phyloP scores from a whole-genome alignment of 78 protist species.

The Isochrysis galbana region DNA sequence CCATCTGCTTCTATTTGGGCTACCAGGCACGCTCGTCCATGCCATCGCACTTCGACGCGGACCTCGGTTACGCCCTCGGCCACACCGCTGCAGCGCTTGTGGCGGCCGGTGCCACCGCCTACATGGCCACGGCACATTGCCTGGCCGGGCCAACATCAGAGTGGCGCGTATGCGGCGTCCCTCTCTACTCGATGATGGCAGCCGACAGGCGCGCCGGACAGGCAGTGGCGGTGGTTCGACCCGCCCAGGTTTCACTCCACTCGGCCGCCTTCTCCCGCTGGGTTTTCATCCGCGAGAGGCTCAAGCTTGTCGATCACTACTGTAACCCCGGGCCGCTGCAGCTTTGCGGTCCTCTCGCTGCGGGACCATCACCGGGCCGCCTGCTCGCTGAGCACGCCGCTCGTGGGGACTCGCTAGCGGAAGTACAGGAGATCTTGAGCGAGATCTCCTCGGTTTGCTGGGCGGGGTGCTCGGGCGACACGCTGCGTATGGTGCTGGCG shows the following conservation, averaged over 20 bases:
- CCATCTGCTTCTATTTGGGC: not conserved
- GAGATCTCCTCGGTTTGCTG: not conserved
- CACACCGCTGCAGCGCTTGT: slow-evolving; percentile 53
- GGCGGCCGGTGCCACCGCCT: not conserved
- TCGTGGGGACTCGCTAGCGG: not conserved
- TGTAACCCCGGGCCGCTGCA: not conserved
- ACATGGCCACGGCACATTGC: not conserved
- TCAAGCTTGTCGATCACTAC: not conserved
- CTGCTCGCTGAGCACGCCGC: not conserved
- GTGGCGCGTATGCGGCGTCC: not conserved
- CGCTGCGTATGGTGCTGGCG: not conserved
- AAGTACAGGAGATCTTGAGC: not conserved
- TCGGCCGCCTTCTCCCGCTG: not conserved
- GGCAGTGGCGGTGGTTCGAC: not conserved
- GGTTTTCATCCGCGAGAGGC: not conserved
- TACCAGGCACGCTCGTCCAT: slow-evolving; percentile 47
- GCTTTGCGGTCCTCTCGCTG: not conserved
- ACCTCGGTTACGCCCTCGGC: slow-evolving; percentile 67
- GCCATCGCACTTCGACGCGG: slow-evolving; percentile 61
- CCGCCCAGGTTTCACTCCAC: not conserved
- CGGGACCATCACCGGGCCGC: not conserved
- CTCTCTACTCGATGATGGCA: not conserved
- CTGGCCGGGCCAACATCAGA: not conserved
- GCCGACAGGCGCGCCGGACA: not conserved
- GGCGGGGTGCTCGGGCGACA: not conserved